Evolutionary conservation across 2,329 filamentous ascomycete species (phyloP), one percentile per base, ranked within the genome.

Genomic region (Pseudogymnoascus sp.): DNA sequence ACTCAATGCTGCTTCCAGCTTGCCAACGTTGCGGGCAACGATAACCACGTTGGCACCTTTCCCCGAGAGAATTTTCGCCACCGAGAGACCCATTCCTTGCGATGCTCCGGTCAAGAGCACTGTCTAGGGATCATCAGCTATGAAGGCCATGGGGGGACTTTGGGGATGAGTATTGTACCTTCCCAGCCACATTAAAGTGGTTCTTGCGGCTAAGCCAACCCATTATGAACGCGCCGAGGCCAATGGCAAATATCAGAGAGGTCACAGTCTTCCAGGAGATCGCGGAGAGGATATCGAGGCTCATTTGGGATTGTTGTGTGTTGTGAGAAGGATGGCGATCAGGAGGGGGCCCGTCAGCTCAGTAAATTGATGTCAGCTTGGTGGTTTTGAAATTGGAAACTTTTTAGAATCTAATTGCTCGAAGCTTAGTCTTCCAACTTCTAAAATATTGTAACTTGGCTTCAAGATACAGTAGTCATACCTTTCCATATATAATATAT

Each of bases 61-160:
- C 60, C 83, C 79, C 2, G 93, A 84, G 49, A 99, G 84, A 68
- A 92, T 82, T 61, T 85, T 82, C 4, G 88, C 92, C 18, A 88
- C 84, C 61, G 86, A 85, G 69, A 87, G 86, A 65, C 95, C 95
- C 88, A 97, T 91, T 64, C 95, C 95, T 72, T 97, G 90, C 0
- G 95, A 97, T 34, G 88, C 92, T 56, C 95, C 95, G 0, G 95
- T 99, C 61, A 99, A 80, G 63, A 97, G 80, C 61, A 96, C 82
- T 1, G 93, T 96, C 92, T 96, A 69, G 8, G 62, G 65, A 65
- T 63, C 8, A 63, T 62, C 16, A 56, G 49, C 16, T 56, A 14
- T 40, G 59, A 40, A 25, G 21, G 34, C 18, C 16, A 40, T 31
- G 18, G 1, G 18, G 16, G 23, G 23, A 2, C 7, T 6, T 14